Conservation (phyloP, 2,329 filamentous ascomycete species). For the Aspergillus tanneri region DNA sequence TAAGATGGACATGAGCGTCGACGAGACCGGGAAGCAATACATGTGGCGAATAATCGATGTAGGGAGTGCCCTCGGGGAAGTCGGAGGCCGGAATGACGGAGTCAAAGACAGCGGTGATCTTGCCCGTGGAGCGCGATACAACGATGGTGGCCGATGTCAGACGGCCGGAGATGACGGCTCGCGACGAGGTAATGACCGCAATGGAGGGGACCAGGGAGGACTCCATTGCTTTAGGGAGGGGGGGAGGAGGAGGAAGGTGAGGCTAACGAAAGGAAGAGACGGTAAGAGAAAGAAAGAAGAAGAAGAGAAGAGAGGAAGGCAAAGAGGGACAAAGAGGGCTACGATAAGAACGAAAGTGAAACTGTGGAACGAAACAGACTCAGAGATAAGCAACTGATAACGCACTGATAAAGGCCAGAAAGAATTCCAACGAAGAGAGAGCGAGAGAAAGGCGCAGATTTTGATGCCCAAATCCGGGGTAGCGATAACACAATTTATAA, state of each 20-base stretch:
- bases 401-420: constrained; percentile 9
- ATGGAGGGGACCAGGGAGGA: constrained; percentile 47
- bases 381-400: constrained; percentile 5
- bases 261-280: constrained; percentile 6
- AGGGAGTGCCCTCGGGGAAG: constrained; percentile 71
- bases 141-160: constrained; percentile 81
- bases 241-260: constrained; percentile 8
- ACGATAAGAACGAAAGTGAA: constrained; percentile 1
- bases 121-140: constrained; percentile 75
- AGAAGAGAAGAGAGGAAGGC: constrained; percentile 9
- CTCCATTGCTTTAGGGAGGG: constrained; percentile 14
- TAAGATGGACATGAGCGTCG: constrained; percentile 95
- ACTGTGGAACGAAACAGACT: neutral
- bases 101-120: constrained; percentile 74
- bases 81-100: constrained; percentile 70
- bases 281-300: constrained; percentile 19
- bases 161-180: constrained; percentile 74
- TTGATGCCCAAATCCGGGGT: constrained; percentile 9
- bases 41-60: constrained; percentile 80
- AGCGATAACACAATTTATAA: constrained; percentile 11
- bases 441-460: neutral
- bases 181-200: constrained; percentile 77
- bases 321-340: neutral
- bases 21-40: constrained; percentile 88
- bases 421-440: neutral